Percentiles rank a stretch among this genome's conserved stretches.
These are phyloP conservation scores for Suillus hirtellus DNA, from an alignment of 768 basidiomycete species.

Conservation along the genomic window DNA sequence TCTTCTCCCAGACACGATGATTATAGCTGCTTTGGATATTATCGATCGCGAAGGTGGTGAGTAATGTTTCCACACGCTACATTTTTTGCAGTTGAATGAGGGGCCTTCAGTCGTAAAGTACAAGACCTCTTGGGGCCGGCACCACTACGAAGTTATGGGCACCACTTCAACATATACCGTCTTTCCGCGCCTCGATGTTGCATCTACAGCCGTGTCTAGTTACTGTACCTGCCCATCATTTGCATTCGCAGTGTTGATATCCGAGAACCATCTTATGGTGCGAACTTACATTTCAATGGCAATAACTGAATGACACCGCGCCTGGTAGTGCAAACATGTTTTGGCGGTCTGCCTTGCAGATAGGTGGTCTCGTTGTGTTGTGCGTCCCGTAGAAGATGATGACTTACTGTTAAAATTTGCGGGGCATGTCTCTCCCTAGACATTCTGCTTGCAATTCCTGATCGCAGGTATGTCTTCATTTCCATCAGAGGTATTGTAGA, in stretches of 20 bases:
- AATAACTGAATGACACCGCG: conserved; percentile 8
- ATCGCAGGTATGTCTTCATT: background rate
- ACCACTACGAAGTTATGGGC: conserved; percentile 68
- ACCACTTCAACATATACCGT: conserved; percentile 65
- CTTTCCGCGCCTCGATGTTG: conserved; percentile 43
- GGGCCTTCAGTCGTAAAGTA: conserved; percentile 57
- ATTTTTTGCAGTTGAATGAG: conserved; percentile 6
- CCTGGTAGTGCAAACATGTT: conserved; percentile 75
- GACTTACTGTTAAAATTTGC: conserved; percentile 43
- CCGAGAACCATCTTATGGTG: conserved; percentile 67
- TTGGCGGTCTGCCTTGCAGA: conserved; percentile 65
- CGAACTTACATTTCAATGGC: conserved; percentile 11
- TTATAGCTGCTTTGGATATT: conserved; percentile 76
- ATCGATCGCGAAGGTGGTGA: conserved; percentile 70
- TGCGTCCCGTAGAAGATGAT: conserved; percentile 46
- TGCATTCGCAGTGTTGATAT: conserved; percentile 58
- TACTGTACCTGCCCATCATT: conserved; percentile 82
- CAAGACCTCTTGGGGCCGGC: conserved; percentile 54
- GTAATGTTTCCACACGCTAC: conserved; percentile 14
- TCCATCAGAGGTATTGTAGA: background rate
- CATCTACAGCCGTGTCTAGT: conserved; percentile 41
- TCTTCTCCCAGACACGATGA: conserved; percentile 60
- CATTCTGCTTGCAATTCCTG: background rate
- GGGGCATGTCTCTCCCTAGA: conserved; percentile 12
- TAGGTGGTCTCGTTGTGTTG: conserved; percentile 49